phyloP scores from a whole-genome alignment of 441 rosid species.

The Geranium incanum region DNA sequence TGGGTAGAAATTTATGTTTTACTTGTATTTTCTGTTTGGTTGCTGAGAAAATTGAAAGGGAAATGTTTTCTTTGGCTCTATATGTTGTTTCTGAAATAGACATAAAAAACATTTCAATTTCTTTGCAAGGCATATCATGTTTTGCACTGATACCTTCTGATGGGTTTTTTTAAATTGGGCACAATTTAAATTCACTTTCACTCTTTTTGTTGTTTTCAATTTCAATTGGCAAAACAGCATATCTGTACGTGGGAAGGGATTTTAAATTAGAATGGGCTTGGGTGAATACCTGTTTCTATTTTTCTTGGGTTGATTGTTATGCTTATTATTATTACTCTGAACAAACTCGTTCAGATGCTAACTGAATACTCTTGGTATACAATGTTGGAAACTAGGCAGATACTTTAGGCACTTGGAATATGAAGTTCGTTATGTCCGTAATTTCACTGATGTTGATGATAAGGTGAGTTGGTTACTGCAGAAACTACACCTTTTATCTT shows the following conservation, averaged over 20 bases:
- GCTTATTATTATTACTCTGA: neutral
- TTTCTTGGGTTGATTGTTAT: neutral
- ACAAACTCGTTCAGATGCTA: neutral
- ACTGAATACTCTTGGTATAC: neutral
- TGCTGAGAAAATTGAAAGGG: neutral
- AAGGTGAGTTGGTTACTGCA: constrained; percentile 33
- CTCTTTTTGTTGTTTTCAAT: neutral
- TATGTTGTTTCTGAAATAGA: neutral
- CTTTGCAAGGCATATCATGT: neutral
- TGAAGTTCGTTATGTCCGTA: constrained; percentile 55
- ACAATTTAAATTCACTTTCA: neutral
- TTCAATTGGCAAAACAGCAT: neutral
- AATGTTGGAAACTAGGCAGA: constrained; percentile 39
- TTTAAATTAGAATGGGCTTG: neutral
- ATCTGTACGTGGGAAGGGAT: neutral
- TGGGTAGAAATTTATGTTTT: neutral
- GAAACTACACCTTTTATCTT: constrained; percentile 7
- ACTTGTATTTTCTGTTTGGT: constrained; percentile 1
- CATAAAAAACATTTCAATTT: neutral
- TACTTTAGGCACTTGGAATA: constrained; percentile 48
- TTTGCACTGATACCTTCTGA: neutral
- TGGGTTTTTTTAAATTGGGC: neutral
- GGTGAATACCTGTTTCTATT: neutral
- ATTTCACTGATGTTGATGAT: constrained; percentile 71
- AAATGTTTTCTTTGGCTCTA: neutral